Conservation (phyloP, 371 early-diverging fungal genomes). For the Ordospora colligata region DNA sequence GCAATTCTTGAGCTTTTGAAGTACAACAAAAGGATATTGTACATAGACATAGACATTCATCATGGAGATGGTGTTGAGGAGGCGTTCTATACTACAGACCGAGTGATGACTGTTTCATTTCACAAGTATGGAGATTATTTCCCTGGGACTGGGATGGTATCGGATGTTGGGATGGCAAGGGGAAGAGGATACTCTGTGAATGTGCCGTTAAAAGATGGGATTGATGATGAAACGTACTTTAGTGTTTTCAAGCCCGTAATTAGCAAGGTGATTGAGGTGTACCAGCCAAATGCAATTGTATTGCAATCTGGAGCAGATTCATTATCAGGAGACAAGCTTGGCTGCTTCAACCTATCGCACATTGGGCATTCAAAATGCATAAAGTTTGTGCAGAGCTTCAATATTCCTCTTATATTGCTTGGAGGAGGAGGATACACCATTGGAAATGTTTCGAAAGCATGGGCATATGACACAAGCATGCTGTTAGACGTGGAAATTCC, state of each 20-base stretch:
- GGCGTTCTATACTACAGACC: constrained; percentile 93
- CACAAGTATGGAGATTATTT: constrained; percentile 94
- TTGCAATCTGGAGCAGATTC: constrained; percentile 98
- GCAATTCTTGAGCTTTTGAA: constrained; percentile 83
- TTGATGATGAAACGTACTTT: constrained; percentile 82
- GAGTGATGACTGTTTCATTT: constrained; percentile 94
- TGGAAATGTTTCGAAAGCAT: constrained; percentile 85
- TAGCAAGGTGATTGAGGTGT: constrained; percentile 74
- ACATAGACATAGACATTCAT: constrained; percentile 97
- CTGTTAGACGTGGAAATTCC: constrained; percentile 56
- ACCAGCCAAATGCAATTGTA: constrained; percentile 84
- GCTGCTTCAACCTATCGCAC: constrained; percentile 84
- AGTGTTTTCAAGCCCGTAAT: constrained; percentile 74
- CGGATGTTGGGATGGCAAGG: constrained; percentile 66
- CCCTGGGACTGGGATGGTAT: constrained; percentile 82
- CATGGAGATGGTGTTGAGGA: constrained; percentile 97
- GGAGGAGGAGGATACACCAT: constrained; percentile 99
- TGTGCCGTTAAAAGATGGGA: constrained; percentile 87
- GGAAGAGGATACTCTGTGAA: constrained; percentile 87
- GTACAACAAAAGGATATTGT: constrained; percentile 83
- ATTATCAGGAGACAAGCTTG: constrained; percentile 89
- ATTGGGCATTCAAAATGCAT: constrained; percentile 77
- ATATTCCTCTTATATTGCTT: constrained; percentile 78
- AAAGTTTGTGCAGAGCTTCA: constrained; percentile 76
- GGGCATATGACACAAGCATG: constrained; percentile 65